Evolutionary conservation across 2,329 filamentous ascomycete genomes (phyloP).

Genomic region (Aspergillus quadricinctus): DNA sequence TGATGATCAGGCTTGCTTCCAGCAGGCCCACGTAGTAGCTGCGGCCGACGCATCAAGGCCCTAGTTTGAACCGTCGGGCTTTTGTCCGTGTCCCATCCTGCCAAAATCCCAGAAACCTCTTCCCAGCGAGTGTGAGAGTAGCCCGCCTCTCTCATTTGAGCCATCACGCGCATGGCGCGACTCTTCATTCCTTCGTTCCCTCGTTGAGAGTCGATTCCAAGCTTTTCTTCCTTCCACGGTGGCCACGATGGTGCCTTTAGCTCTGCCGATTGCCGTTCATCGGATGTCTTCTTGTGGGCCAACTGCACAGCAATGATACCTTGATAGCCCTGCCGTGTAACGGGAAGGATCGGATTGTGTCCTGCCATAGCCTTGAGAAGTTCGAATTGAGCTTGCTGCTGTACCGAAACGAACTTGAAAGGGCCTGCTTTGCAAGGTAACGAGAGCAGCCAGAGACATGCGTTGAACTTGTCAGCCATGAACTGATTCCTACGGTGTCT

Average conservation of each 20-base stretch:
- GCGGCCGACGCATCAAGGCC: conserved; percentile 35
- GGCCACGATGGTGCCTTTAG: conserved; percentile 61
- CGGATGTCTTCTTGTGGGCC: conserved; percentile 51
- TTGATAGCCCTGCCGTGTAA: conserved; percentile 56
- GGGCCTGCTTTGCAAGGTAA: conserved; percentile 47
- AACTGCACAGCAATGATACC: conserved; percentile 55
- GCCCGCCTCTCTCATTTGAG: conserved; percentile 56
- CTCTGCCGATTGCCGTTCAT: conserved; percentile 55
- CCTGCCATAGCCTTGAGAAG: conserved; percentile 55
- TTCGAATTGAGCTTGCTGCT: conserved; percentile 56
- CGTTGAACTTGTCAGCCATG: conserved; percentile 46
- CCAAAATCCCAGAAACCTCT: conserved; percentile 48
- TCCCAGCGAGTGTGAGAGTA: conserved; percentile 53
- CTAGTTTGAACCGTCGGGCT: conserved; percentile 62
- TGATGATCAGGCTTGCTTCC: conserved; percentile 19
- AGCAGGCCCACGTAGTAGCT: conserved; percentile 13
- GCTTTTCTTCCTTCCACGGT: conserved; percentile 60
- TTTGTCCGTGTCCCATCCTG: conserved; percentile 60
- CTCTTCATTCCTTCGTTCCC: conserved; percentile 54
- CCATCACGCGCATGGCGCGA: conserved; percentile 52
- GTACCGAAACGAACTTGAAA: conserved; percentile 44
- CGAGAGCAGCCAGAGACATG: conserved; percentile 46
- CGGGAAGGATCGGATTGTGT: conserved; percentile 49
- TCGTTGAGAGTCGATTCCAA: conserved; percentile 57
- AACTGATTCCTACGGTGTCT: conserved; percentile 18